phyloP scores from a whole-genome alignment of 345 rosid genomes.

The Carallia pectinifolia region DNA sequence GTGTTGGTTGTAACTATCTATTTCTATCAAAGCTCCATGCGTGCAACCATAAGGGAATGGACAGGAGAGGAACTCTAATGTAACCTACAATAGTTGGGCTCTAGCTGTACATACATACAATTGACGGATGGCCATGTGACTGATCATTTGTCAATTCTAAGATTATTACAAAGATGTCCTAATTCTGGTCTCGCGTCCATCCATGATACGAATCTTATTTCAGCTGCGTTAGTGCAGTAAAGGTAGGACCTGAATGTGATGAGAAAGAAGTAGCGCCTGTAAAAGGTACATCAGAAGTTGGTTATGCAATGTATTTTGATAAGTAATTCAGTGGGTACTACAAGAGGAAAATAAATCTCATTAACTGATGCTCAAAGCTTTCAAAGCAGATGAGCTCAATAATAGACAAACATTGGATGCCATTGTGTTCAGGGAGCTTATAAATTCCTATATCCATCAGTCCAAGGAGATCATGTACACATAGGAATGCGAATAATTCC shows the following conservation, averaged over 20 bases:
- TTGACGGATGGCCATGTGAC: slow-evolving; percentile 1
- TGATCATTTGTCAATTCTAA: slow-evolving; percentile 68
- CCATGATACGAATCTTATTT: slow-evolving; percentile 65
- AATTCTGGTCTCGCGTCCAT: slow-evolving; percentile 90
- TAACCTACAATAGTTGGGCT: slow-evolving; percentile 16
- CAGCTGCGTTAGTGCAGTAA: slow-evolving; percentile 55
- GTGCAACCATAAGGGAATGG: neutral
- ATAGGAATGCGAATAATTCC: too few species aligned
- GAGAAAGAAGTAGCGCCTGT: slow-evolving; percentile 89
- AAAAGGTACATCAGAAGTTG: slow-evolving; percentile 4
- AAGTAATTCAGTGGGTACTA: too few species aligned
- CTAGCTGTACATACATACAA: slow-evolving; percentile 38
- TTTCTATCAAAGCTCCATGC: neutral
- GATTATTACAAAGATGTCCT: slow-evolving; percentile 81
- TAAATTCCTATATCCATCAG: too few species aligned
- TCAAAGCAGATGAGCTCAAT: too few species aligned
- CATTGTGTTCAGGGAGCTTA: too few species aligned
- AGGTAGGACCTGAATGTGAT: slow-evolving; percentile 89
- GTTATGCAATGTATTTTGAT: neutral
- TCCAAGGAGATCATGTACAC: too few species aligned
- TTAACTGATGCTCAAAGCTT: too few species aligned
- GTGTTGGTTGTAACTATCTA: too few species aligned
- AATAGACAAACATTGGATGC: too few species aligned
- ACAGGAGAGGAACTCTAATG: neutral
- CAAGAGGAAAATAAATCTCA: too few species aligned